Conservation (phyloP, 805 yeast genomes). For the Pichia phayaonensis region DNA sequence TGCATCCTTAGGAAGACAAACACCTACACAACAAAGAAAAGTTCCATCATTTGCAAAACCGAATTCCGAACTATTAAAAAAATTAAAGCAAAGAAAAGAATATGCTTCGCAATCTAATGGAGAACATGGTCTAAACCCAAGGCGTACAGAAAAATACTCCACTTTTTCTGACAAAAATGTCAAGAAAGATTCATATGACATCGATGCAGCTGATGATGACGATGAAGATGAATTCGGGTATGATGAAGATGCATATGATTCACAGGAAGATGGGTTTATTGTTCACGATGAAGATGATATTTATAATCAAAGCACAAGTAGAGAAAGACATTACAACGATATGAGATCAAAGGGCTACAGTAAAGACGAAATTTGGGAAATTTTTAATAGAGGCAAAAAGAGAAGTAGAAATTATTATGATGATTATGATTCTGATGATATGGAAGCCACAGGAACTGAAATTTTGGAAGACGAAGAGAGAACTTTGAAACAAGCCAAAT, state of each 20-base stretch:
- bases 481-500: slow-evolving; percentile 58
- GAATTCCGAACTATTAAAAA: slow-evolving; percentile 43
- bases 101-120: not conserved
- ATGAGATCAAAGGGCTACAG: slow-evolving; percentile 44
- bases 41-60: slow-evolving; percentile 42
- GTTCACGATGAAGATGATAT: slow-evolving; percentile 26
- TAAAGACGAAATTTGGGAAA: slow-evolving; percentile 83
- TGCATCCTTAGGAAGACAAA: not conserved
- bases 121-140: not conserved
- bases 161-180: not conserved
- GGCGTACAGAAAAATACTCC: not conserved
- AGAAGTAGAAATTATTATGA: slow-evolving; percentile 40
- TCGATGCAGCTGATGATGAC: slow-evolving; percentile 27
- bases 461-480: slow-evolving; percentile 73
- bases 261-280: slow-evolving; percentile 38
- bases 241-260: slow-evolving; percentile 27
- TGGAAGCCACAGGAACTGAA: slow-evolving; percentile 95
- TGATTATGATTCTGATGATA: slow-evolving; percentile 48
- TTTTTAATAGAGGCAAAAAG: slow-evolving; percentile 61
- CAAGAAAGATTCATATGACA: slow-evolving; percentile 20
- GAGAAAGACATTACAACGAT: slow-evolving; percentile 18
- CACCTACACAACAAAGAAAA: not conserved
- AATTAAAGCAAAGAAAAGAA: slow-evolving; percentile 29
- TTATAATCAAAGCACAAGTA: slow-evolving; percentile 35
- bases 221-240: slow-evolving; percentile 25